Evolutionary conservation across 2,329 filamentous ascomycete genomes (phyloP).

Genomic region (Akanthomyces muscarius): DNA sequence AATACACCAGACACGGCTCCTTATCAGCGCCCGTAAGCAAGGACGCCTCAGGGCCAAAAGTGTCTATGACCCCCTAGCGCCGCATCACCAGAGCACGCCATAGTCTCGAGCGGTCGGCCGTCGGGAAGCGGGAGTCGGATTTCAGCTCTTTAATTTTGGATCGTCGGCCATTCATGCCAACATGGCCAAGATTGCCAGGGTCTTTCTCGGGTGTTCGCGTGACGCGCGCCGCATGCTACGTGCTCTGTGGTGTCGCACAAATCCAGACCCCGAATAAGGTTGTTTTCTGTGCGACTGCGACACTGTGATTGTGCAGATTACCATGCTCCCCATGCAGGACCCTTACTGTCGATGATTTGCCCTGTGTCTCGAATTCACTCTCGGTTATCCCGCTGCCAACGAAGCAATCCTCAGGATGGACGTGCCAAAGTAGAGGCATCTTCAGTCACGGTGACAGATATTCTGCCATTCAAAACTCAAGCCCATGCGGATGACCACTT

Average conservation of each 20-base stretch:
- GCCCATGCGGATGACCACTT: background rate
- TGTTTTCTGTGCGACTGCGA: background rate
- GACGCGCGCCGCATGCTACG: background rate
- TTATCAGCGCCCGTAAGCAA: constrained; percentile 1
- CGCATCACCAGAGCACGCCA: constrained; percentile 7
- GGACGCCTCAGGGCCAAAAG: background rate
- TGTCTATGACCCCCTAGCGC: background rate
- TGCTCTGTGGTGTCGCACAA: background rate
- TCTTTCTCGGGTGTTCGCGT: background rate
- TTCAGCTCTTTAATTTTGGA: background rate
- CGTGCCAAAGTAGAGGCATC: background rate
- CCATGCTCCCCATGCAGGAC: constrained; percentile 3
- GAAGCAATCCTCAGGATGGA: background rate
- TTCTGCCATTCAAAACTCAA: background rate
- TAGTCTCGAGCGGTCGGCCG: constrained; percentile 8
- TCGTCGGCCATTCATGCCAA: background rate
- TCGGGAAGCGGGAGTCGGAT: background rate
- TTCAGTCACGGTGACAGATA: no score
- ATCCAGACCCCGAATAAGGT: background rate
- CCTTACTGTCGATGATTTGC: background rate
- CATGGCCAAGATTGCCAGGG: background rate
- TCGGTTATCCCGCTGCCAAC: background rate
- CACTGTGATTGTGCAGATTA: background rate
- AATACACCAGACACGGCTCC: background rate
- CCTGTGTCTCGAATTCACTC: background rate